A percentile compares a stretch with the other conserved stretches of the same genome.
phyloP scores from a whole-genome alignment of 1,284 basidiomycete species.

The Tremellales sp. region DNA sequence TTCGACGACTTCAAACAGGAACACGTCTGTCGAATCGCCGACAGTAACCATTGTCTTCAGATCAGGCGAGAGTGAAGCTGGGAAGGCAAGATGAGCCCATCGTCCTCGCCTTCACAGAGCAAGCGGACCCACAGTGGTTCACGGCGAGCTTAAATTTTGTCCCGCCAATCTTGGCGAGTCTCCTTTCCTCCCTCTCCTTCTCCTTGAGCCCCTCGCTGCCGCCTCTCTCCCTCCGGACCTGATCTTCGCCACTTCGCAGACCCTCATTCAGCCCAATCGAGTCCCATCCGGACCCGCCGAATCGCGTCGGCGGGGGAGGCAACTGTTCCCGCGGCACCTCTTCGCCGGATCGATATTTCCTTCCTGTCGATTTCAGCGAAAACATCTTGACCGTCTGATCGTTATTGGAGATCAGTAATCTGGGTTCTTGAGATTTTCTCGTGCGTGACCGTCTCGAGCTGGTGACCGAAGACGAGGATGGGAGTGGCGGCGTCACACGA shows the following conservation, averaged over 20 bases:
- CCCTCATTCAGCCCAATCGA: constrained; percentile 10
- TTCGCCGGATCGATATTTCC: neutral
- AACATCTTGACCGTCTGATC: constrained; percentile 48
- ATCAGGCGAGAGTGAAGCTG: constrained; percentile 47
- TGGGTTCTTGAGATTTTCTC: constrained; percentile 33
- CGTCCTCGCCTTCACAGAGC: neutral
- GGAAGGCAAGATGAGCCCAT: neutral
- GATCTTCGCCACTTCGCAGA: neutral
- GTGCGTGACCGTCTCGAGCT: neutral
- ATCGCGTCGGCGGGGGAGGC: constrained; percentile 7
- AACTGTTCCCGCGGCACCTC: constrained; percentile 5
- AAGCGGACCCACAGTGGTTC: constrained; percentile 45
- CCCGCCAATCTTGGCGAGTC: constrained; percentile 36
- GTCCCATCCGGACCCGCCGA: constrained; percentile 17
- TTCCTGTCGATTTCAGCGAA: constrained; percentile 18
- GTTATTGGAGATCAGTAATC: constrained; percentile 47
- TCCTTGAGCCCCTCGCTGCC: no score
- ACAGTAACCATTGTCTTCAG: constrained; percentile 46
- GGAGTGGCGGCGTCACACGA: neutral
- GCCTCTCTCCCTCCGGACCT: constrained; percentile 1
- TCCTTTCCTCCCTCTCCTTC: constrained; percentile 22
- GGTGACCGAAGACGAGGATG: neutral
- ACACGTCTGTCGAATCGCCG: constrained; percentile 47
- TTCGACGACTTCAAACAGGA: constrained; percentile 43
- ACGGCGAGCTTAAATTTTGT: constrained; percentile 41